Evolutionary conservation across 257 asterid species (phyloP).

Genomic region (Cordia subcordata): DNA sequence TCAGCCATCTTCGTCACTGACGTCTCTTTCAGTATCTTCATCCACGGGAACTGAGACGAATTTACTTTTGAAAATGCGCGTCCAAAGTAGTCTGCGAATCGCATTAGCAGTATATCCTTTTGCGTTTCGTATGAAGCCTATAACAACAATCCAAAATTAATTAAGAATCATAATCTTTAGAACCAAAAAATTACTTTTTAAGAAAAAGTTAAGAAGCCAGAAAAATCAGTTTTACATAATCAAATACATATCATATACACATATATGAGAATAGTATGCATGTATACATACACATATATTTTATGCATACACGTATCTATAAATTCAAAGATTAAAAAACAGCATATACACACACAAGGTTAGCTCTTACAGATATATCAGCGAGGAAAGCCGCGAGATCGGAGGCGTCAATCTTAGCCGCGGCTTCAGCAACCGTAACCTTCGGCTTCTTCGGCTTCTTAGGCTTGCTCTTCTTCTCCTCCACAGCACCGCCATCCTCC

Average conservation of each 20-base stretch:
- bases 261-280: too few species aligned
- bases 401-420: constrained; percentile 32
- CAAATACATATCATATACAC: neutral
- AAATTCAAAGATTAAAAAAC: neutral
- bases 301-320: neutral
- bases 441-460: constrained; percentile 40
- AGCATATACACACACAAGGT: neutral
- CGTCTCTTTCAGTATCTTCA: constrained; percentile 39
- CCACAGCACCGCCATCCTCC: constrained; percentile 21
- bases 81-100: constrained; percentile 46
- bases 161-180: neutral
- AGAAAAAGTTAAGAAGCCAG: neutral
- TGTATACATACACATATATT: neutral
- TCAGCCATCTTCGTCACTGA: constrained; percentile 38
- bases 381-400: constrained; percentile 32
- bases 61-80: constrained; percentile 33
- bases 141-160: constrained; percentile 1
- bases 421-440: constrained; percentile 40
- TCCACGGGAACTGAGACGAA: constrained; percentile 41
- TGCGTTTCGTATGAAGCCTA: constrained; percentile 33
- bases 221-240: neutral
- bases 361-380: constrained; percentile 24
- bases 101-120: constrained; percentile 41
- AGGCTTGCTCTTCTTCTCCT: constrained; percentile 29
- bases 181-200: neutral